Evolutionary conservation across 2,329 filamentous ascomycete genomes (phyloP).

Genomic region (Cytospora mali): DNA sequence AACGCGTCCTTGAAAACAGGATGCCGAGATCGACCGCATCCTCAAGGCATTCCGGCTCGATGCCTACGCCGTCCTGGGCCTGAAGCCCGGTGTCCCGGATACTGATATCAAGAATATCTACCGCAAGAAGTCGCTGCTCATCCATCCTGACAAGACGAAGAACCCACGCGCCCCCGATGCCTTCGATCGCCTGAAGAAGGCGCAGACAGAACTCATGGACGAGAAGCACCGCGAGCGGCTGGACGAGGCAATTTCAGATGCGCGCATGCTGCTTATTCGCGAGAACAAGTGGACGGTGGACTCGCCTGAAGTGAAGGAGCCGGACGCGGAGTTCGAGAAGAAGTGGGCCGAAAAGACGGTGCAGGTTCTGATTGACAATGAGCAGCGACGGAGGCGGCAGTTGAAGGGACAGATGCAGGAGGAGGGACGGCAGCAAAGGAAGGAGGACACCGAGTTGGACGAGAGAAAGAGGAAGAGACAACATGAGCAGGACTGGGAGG

Average conservation of each 20-base stretch:
- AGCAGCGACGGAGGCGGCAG: slow-evolving; percentile 80
- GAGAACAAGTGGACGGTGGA: slow-evolving; percentile 93
- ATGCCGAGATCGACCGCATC: slow-evolving; percentile 94
- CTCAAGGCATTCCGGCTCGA: slow-evolving; percentile 81
- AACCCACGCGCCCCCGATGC: slow-evolving; percentile 91
- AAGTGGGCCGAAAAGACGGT: slow-evolving; percentile 91
- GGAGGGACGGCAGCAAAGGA: slow-evolving; percentile 85
- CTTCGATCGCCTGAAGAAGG: slow-evolving; percentile 95
- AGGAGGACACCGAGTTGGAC: slow-evolving; percentile 82
- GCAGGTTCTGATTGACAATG: slow-evolving; percentile 89
- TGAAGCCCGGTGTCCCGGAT: slow-evolving; percentile 92
- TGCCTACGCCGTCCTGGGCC: slow-evolving; percentile 88
- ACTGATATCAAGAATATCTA: slow-evolving; percentile 94
- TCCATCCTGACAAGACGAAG: slow-evolving; percentile 96
- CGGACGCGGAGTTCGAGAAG: slow-evolving; percentile 67
- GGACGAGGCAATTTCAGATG: slow-evolving; percentile 94
- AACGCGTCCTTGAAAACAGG: slow-evolving; percentile 52
- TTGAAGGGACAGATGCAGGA: slow-evolving; percentile 95
- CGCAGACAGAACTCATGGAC: slow-evolving; percentile 87
- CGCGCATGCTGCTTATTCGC: slow-evolving; percentile 90
- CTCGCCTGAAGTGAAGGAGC: slow-evolving; percentile 81
- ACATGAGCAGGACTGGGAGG: slow-evolving; percentile 94
- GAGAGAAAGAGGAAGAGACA: slow-evolving; percentile 83
- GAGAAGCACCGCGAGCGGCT: slow-evolving; percentile 86
- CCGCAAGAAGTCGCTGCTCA: slow-evolving; percentile 96